Evolutionary conservation across 1,284 basidiomycete species (phyloP), one percentile per base, ranked within the genome.

Genomic region (Ustilago sp.): DNA sequence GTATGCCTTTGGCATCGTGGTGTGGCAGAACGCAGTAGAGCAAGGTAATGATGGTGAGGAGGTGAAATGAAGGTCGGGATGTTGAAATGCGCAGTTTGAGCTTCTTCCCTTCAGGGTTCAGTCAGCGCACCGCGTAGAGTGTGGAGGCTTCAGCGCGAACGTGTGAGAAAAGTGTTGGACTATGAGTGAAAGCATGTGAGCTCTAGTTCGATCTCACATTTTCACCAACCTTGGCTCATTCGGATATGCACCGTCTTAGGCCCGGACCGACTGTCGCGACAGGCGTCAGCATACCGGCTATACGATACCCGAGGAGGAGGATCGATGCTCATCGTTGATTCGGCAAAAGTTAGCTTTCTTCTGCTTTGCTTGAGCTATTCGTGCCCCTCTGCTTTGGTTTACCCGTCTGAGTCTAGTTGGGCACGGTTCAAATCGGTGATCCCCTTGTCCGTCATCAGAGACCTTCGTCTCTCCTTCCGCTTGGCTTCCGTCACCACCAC

Each of bases 1-100:
- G 71, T 74, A 68, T 2, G 75, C 71, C 36, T 77, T 77, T 54
- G 70, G 74, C 74, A 71, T 76, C 53, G 9, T 56, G 15, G 50
- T 13, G 23, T 1, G 28, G 19, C n/a, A 17, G 13, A 43, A 3
- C 39, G 6, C 39, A 7, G 13, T 43, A 13, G 15, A 19, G 43
- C 7, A 3, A 5, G n/a, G 43, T 1, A 41, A 17, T 6, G 19
- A 15, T 32, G 9, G 55, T 23, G 53, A 11, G 38, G 45, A 45
- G 41, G 28, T 36, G n/a, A 34, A 8, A 39, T 34, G 19, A 47
- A 45, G 43, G 1, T 45, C n/a, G 11, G 58, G 15, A 50, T 34
- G 35, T 15, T 4, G 12, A 15, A 41, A 39, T 32, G 55, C 52
- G 52, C 34, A 53, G 48, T n/a, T 52, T 28, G 15, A 38, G 52